Evolutionary conservation across 495 filamentous ascomycete species (phyloP), one percentile per base, ranked within the genome.

Genomic region (Cladorrhinum samala): DNA sequence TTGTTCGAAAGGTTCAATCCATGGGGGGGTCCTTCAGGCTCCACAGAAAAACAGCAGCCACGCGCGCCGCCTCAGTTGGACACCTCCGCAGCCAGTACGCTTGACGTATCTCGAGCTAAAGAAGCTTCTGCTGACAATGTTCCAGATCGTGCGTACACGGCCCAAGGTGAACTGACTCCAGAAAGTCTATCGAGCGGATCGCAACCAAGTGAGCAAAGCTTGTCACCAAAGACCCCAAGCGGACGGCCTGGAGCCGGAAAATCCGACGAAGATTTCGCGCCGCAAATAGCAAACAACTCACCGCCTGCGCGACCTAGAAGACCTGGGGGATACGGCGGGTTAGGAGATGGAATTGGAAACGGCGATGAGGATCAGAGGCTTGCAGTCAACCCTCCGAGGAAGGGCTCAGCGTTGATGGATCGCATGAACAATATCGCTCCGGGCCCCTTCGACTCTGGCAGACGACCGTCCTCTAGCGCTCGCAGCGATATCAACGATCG

Each of bases 391-490:
- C 67, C 60, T 36, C 62, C 65, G 30, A 68, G 69, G 55, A 73
- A 76, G 63, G 71, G 67, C 14, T 75, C 84, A 1, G 62, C 68
- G 25, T 59, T 77, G 57, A 56, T 84, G 62, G 73, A 81, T 49
- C 75, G 79, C 51, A 82, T 87, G 77, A 77, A 87, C 55, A 76
- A 70, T 23, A 84, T 88, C 65, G 76, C 78, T 14, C 83, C 84
- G 17, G 83, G 84, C 0, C 86, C 86, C 5, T 86, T 89, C 58
- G 80, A 80, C 57, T 57, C 73, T 13, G 69, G 40, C 20, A 55
- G 65, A 21, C 60, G 60, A 21, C 65, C 65, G 11, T 63, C 65
- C 0, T 37, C 47, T 21, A 41, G 63, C 27, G 38, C 64, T 1
- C 56, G 54, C 3, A 58, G 45, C 30, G 52, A 56, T 14, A 54